These are phyloP conservation scores for Calonectria pauciramosa DNA, from an alignment of 2,329 filamentous ascomycete species.

Conservation along the genomic window DNA sequence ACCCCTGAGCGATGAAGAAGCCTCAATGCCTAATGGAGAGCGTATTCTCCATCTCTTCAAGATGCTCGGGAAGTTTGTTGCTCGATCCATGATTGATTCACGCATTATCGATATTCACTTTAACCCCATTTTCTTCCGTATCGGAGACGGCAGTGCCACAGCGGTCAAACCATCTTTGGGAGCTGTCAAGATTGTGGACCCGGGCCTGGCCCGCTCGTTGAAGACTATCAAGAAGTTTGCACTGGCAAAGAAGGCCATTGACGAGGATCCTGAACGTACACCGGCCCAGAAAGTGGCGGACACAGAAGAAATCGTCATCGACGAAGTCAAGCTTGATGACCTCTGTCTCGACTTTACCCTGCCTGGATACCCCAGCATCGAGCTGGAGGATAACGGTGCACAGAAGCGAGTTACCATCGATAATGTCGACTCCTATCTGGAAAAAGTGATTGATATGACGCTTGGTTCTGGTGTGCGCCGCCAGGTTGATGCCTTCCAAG, in stretches of 20 bases:
- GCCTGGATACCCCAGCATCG: constrained; percentile 89
- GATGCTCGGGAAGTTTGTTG: constrained; percentile 96
- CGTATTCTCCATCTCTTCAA: constrained; percentile 91
- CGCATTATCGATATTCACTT: constrained; percentile 98
- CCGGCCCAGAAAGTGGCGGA: constrained; percentile 79
- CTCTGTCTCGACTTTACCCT: constrained; percentile 94
- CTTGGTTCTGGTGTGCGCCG: constrained; percentile 88
- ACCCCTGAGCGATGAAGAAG: constrained; percentile 86
- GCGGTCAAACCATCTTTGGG: constrained; percentile 86
- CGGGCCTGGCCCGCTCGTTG: constrained; percentile 86
- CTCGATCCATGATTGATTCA: constrained; percentile 97
- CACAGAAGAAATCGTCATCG: constrained; percentile 78
- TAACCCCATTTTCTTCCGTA: constrained; percentile 97
- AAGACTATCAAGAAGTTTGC: constrained; percentile 90
- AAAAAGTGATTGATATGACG: constrained; percentile 92
- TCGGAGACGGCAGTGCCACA: constrained; percentile 76
- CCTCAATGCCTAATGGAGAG: constrained; percentile 82
- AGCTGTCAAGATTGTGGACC: constrained; percentile 90
- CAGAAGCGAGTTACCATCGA: constrained; percentile 85
- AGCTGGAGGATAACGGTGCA: constrained; percentile 81
- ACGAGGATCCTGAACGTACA: constrained; percentile 76
- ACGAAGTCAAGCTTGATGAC: constrained; percentile 86
- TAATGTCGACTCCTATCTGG: constrained; percentile 91
- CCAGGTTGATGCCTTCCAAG: constrained; percentile 91
- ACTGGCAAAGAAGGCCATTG: constrained; percentile 84